Evolutionary conservation across 768 basidiomycete species (phyloP).

Genomic region (Boletus pseudo-olivaceus): DNA sequence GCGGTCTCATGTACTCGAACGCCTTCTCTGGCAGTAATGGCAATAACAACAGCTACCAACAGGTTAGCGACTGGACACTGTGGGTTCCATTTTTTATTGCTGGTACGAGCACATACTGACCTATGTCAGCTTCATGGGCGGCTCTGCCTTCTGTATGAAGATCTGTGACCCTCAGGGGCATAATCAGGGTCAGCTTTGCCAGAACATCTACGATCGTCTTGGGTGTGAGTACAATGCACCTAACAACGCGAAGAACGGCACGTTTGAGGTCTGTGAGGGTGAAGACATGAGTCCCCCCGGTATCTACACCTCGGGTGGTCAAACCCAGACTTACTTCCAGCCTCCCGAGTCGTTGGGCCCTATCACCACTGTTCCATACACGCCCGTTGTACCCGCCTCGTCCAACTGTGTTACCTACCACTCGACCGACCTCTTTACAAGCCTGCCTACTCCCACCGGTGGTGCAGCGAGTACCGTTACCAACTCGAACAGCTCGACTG

Average conservation of each 20-base stretch:
- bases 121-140: constrained; percentile 62
- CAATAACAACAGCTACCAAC: constrained; percentile 42
- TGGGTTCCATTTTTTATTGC: constrained; percentile 29
- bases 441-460: constrained; percentile 12
- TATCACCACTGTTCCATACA: constrained; percentile 45
- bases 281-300: constrained; percentile 66
- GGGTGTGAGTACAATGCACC: constrained; percentile 76
- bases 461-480: neutral
- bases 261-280: constrained; percentile 63
- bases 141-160: constrained; percentile 64
- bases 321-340: constrained; percentile 42
- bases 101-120: neutral
- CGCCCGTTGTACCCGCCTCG: constrained; percentile 36
- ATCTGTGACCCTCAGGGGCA: constrained; percentile 57
- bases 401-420: constrained; percentile 41
- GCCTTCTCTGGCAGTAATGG: constrained; percentile 46
- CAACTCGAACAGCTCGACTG: neutral
- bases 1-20: constrained; percentile 65
- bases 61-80: constrained; percentile 70
- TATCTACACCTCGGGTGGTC: constrained; percentile 40
- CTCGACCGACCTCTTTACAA: constrained; percentile 36
- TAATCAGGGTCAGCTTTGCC: constrained; percentile 54
- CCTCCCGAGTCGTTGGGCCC: constrained; percentile 46
- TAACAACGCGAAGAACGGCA: constrained; percentile 51
- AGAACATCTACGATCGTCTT: constrained; percentile 73